These are phyloP conservation scores for Aspergillus aculeatus DNA, from an alignment of 2,329 filamentous ascomycete species.

Conservation along the genomic window DNA sequence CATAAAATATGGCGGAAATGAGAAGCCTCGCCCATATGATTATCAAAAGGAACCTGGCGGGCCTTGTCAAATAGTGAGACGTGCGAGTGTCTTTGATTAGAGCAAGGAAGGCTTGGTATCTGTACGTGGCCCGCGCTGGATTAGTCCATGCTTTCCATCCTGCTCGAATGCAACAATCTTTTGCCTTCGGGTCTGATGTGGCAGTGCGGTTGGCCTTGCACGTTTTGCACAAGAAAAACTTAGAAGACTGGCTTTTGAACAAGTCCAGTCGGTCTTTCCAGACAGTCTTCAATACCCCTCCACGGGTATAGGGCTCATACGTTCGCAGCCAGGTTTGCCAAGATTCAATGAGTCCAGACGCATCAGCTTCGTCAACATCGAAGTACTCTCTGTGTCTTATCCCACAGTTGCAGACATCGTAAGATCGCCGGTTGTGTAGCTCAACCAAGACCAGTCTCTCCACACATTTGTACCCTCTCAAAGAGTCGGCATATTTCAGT, in stretches of 20 bases:
- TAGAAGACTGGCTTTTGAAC: not conserved
- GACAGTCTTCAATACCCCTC: slow-evolving; percentile 12
- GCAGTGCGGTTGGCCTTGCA: slow-evolving; percentile 2
- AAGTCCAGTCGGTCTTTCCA: slow-evolving; percentile 13
- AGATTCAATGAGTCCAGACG: slow-evolving; percentile 8
- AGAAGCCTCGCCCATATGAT: no score
- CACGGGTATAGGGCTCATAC: slow-evolving; percentile 10
- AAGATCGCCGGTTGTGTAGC: not conserved
- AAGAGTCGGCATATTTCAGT: no score
- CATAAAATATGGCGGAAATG: no score
- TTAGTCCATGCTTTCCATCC: slow-evolving; percentile 17
- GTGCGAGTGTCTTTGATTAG: no score
- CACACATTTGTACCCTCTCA: slow-evolving; percentile 10
- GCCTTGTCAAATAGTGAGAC: no score
- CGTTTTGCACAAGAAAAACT: slow-evolving; percentile 9
- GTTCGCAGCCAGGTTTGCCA: slow-evolving; percentile 16
- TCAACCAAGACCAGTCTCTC: slow-evolving; percentile 15
- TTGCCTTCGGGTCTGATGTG: not conserved
- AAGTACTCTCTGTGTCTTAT: slow-evolving; percentile 7
- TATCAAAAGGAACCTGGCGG: no score
- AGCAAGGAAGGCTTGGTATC: no score
- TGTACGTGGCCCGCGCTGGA: no score
- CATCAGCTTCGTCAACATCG: slow-evolving; percentile 6
- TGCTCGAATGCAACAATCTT: slow-evolving; percentile 14
- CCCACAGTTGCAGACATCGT: not conserved